Base-by-base conservation (phyloP, 2,329 filamentous ascomycete genomes). In the Fusarium sp. region DNA sequence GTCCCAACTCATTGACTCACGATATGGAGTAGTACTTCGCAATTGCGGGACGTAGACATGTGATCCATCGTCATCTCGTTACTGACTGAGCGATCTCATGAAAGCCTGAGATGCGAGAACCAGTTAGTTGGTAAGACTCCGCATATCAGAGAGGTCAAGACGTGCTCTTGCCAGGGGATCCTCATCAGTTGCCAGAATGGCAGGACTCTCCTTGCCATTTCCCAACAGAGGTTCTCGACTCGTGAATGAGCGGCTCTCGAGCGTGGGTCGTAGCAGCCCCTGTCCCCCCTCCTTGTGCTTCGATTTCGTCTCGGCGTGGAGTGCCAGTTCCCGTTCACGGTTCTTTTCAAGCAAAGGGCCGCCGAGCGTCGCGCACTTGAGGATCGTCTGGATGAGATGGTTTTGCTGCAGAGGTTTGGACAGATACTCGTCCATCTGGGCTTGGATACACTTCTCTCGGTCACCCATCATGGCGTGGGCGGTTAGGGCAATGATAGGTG, bases 401-500 rank as follows among this genome's bases (percentile, higher is more conserved):
- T 97, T 98, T 80, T 97, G 95, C 82, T 98, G 97, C 68, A 98
- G 86, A 31, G 95, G 95, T 81, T 99, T 99, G 22, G 95, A 97
- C 45, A 99, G 86, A 80, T 99, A 99, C 82, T 99, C 96, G 81
- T 99, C 96, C 96, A 99, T 99, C 84, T 98, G 94, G 14, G 95
- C 96, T 80, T 97, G 94, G 69, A 99, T 97, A 82, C 96, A 99
- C 86, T 97, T 97, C 81, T 99, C 96, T 54, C 96, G 90, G 79
- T 99, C 96, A 73, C 96, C 96, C 85, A 98, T 91, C 96, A 99
- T 99, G 76, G 96, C 96, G 83, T 99, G 96, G 3, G 96, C 96
- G 17, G 96, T 99, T 47, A 99, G 88, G 4, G 96, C 96, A 77
- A 99, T 97, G 78, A 99, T 98, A 18, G 96, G 96, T 15, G 95